A percentile compares a stretch with the other conserved stretches of the same genome.
Evolutionary conservation across 768 basidiomycete species (phyloP).

Genomic region (Macrolepiota fuliginosa): DNA sequence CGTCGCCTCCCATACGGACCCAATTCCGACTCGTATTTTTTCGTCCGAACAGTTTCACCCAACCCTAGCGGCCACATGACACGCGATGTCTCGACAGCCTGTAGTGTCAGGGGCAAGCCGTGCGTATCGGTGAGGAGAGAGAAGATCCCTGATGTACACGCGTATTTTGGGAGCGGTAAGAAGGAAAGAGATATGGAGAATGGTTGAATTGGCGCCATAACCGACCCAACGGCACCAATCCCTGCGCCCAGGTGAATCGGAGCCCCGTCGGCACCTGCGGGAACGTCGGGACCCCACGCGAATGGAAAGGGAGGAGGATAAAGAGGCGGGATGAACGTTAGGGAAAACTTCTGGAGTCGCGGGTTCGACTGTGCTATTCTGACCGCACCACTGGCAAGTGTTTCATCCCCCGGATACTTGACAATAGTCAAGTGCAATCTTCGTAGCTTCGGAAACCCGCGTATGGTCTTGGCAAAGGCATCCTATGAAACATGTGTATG

Average conservation of each 20-base stretch:
- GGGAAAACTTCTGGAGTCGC: constrained; percentile 58
- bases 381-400: constrained; percentile 54
- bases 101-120: constrained; percentile 55
- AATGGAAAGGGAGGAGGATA: constrained; percentile 50
- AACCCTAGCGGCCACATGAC: constrained; percentile 49
- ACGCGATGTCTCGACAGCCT: constrained; percentile 46
- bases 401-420: constrained; percentile 61
- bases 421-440: constrained; percentile 64
- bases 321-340: constrained; percentile 60
- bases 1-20: constrained; percentile 31
- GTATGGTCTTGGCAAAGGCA: constrained; percentile 59
- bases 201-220: constrained; percentile 4
- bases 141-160: constrained; percentile 52
- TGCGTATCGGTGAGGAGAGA: constrained; percentile 59
- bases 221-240: constrained; percentile 6
- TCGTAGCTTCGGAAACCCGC: constrained; percentile 60
- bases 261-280: neutral
- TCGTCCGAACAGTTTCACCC: constrained; percentile 34
- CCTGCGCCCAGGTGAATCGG: constrained; percentile 5
- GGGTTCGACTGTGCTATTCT: constrained; percentile 67
- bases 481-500: constrained; percentile 37
- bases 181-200: constrained; percentile 29
- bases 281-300: constrained; percentile 6
- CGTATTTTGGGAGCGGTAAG: constrained; percentile 40
- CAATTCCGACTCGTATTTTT: constrained; percentile 37